Evolutionary conservation across 768 basidiomycete species (phyloP), one percentile per base, ranked within the genome.

Genomic region (Dioszegia hungarica): DNA sequence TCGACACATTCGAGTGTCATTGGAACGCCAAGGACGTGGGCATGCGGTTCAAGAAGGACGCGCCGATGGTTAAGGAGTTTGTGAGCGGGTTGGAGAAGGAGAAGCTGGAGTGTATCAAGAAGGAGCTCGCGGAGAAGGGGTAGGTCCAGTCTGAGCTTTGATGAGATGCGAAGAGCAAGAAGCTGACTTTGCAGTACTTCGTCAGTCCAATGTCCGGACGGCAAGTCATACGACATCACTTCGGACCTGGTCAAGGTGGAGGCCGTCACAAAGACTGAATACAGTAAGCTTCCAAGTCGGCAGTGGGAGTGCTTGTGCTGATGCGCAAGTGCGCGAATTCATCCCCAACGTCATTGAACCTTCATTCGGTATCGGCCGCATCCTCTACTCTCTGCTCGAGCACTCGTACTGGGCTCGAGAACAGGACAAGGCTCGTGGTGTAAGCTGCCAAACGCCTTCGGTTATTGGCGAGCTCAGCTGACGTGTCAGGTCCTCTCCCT

Each of bases 271-370:
- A 84, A 91, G 74, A 94, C 92, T 71, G 89, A 91, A 70, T 86
- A 86, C 31, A 81, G 94, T 80, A 36, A 60, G 79, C 68, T 25
- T 15, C 3, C n/a, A 24, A 15, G 15, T 47, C 49, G 25, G 41
- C 34, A 49, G 24, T 39, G 28, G 27, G 38, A 38, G 14, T 2
- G 25, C 15, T 34, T 20, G 12, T n/a, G 64, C 55, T 63, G 25
- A 50, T 46, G 44, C 52, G 56, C 0, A 72, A 95, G 92, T 90
- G 63, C 89, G 94, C 63, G 93, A 97, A 78, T 95, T 83, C 78
- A 90, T 85, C 54, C 95, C 94, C 34, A 98, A 97, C 77, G 95
- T 99, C 76, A 94, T 98, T 75, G 94, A 97, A 75, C 93, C 95
- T 22, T 99, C 95, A 3, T 95, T 97, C 77, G 94, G 95, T 58